A percentile compares a stretch with the other conserved stretches of the same genome.
Conservation (phyloP, 75 land plant species). For the Sequoia sempervirens region DNA sequence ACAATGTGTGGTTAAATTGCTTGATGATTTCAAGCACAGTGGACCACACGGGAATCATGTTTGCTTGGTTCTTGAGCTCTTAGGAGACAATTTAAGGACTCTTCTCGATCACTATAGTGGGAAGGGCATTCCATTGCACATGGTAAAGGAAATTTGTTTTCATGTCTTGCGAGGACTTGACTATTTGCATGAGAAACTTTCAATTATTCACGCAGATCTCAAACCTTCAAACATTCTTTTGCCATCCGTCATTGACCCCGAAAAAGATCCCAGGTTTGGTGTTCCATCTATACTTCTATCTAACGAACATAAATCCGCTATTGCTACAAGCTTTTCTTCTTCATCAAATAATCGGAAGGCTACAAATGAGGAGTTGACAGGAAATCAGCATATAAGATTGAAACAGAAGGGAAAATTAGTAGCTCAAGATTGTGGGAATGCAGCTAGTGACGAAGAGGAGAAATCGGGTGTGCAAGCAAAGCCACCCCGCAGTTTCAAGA, state of each 20-base stretch:
- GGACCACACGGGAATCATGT: conserved; percentile 85
- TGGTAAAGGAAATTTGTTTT: conserved; percentile 71
- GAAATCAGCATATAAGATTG: too few species aligned
- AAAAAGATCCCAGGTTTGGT: conserved; percentile 54
- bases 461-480: not conserved
- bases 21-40: conserved; percentile 84
- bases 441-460: conserved; percentile 4
- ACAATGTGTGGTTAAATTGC: conserved; percentile 75
- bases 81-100: conserved; percentile 85
- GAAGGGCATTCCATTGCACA: conserved; percentile 65
- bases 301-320: too few species aligned
- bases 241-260: conserved; percentile 15
- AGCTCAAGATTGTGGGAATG: not conserved
- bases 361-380: too few species aligned
- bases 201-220: conserved; percentile 91
- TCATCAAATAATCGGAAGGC: too few species aligned
- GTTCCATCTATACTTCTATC: conserved; percentile 31
- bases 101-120: conserved; percentile 71
- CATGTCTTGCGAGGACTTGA: conserved; percentile 69
- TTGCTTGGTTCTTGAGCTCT: conserved; percentile 91
- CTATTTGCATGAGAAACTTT: conserved; percentile 75
- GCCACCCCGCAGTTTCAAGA: not conserved
- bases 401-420: conserved; percentile 5
- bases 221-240: conserved; percentile 90
- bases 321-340: too few species aligned